A percentile compares a stretch with the other conserved stretches of the same genome.
Evolutionary conservation across 176 grass and related monocot species (phyloP).

Genomic region (Oryza brachyantha): DNA sequence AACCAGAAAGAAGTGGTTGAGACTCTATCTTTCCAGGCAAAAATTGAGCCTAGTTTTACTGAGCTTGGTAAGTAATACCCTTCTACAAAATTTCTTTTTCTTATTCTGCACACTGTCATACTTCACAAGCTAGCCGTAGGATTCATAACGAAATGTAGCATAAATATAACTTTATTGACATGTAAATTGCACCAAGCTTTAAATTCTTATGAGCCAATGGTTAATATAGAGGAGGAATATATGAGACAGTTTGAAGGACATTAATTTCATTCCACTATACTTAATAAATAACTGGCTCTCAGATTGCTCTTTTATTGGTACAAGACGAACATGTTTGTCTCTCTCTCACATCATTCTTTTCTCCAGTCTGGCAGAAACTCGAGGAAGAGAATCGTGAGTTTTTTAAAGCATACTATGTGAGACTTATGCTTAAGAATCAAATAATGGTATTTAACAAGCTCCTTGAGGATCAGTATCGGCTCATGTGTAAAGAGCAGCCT

Average conservation of each 20-base stretch:
- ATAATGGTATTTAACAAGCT: slow-evolving; percentile 82
- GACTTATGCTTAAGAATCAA: slow-evolving; percentile 96
- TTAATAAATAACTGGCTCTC: slow-evolving; percentile 5
- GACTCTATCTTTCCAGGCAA: slow-evolving; percentile 72
- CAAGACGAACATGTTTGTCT: not conserved
- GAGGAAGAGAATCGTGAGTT: slow-evolving; percentile 97
- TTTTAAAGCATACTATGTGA: slow-evolving; percentile 96
- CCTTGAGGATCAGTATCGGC: slow-evolving; percentile 60
- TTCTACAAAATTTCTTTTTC: not conserved
- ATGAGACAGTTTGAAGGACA: not conserved
- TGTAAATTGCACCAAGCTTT: not conserved
- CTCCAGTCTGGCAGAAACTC: slow-evolving; percentile 98
- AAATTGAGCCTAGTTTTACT: slow-evolving; percentile 98
- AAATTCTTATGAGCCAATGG: not conserved
- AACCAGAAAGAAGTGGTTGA: slow-evolving; percentile 95
- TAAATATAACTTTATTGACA: not conserved
- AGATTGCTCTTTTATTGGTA: not conserved
- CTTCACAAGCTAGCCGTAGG: not conserved
- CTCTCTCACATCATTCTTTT: slow-evolving; percentile 13
- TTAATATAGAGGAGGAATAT: slow-evolving; percentile 9
- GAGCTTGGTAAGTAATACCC: slow-evolving; percentile 96
- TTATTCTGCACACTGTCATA: not conserved
- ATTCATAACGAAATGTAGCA: not conserved
- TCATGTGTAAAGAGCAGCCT: slow-evolving; percentile 78
- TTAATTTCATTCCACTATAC: not conserved